Percentiles rank a stretch among this genome's conserved stretches.
These are phyloP conservation scores for Grosmannia clavigera DNA, from an alignment of 2,329 filamentous ascomycete genomes.

Conservation along the genomic window DNA sequence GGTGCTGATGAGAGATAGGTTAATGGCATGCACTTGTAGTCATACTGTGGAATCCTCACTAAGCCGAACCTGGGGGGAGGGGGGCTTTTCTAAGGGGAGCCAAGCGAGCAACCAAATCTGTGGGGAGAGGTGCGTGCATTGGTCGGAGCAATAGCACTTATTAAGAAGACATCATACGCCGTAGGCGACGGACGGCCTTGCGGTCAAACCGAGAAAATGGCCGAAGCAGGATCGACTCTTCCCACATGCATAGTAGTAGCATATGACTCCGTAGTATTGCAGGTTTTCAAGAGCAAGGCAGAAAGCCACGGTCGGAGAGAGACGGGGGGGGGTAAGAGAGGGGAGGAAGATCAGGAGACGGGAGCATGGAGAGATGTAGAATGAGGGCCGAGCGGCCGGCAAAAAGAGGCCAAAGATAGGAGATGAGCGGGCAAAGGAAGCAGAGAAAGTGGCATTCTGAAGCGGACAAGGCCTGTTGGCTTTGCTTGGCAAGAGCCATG, in stretches of 20 bases:
- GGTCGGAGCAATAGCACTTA: background rate
- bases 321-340: background rate
- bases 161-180: background rate
- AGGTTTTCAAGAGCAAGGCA: too few relatives aligned
- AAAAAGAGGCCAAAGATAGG: background rate
- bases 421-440: background rate
- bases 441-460: background rate
- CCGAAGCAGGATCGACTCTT: too few relatives aligned
- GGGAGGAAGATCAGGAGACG: background rate
- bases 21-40: background rate
- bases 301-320: background rate
- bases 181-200: too few relatives aligned
- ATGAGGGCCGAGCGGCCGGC: background rate
- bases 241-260: too few relatives aligned
- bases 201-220: too few relatives aligned
- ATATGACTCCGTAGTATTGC: too few relatives aligned
- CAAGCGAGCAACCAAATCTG: background rate
- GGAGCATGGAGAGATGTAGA: background rate
- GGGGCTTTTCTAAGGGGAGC: background rate
- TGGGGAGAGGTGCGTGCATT: background rate
- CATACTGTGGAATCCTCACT: background rate
- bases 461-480: background rate
- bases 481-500: background rate
- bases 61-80: background rate
- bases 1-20: background rate